Conservation (phyloP, 2,329 filamentous ascomycete species). For the Daldinia sp. region DNA sequence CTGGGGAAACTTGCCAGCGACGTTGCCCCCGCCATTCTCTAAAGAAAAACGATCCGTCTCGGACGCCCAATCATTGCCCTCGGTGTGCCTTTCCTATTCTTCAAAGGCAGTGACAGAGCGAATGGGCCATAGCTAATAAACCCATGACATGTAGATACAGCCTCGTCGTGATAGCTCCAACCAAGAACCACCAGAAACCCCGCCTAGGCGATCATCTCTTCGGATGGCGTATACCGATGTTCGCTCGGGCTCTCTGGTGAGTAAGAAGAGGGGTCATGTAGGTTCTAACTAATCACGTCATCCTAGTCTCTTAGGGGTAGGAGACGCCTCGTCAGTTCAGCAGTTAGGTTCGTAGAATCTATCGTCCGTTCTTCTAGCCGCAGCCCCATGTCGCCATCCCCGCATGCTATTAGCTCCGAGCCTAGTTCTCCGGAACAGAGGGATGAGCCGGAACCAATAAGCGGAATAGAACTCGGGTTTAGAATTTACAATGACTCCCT, state of each 20-base stretch:
- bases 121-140: constrained; percentile 19
- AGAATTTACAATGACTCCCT: constrained; percentile 58
- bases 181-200: constrained; percentile 39
- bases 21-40: constrained; percentile 45
- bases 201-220: constrained; percentile 39
- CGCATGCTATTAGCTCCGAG: constrained; percentile 14
- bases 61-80: constrained; percentile 42
- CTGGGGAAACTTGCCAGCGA: constrained; percentile 31
- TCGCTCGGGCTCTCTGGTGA: constrained; percentile 27
- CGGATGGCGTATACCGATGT: constrained; percentile 23
- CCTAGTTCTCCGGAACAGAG: constrained; percentile 27
- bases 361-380: constrained; percentile 37
- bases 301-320: constrained; percentile 34
- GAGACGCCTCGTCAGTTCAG: constrained; percentile 41
- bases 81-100: constrained; percentile 35
- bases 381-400: constrained; percentile 27
- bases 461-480: constrained; percentile 39
- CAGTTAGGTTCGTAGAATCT: constrained; percentile 41
- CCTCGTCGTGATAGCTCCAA: constrained; percentile 10
- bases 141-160: constrained; percentile 17
- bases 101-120: constrained; percentile 6
- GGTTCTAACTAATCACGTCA: background rate
- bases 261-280: constrained; percentile 1
- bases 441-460: constrained; percentile 25
- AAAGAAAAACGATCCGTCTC: constrained; percentile 41